phyloP scores from a whole-genome alignment of 176 grass and related monocot genomes.

The Oryza brachyantha region DNA sequence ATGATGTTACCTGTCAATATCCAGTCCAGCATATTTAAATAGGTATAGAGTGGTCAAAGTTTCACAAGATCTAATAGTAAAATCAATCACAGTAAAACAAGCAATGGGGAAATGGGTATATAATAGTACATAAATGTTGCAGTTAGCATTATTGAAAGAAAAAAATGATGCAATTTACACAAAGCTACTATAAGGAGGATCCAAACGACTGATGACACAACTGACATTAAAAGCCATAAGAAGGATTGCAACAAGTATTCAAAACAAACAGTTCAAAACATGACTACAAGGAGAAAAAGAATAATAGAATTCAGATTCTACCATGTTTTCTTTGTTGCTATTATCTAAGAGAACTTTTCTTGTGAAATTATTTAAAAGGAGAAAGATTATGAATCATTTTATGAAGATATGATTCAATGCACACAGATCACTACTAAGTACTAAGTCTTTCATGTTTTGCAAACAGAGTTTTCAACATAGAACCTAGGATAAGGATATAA shows the following conservation, averaged over 20 bases:
- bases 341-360: neutral
- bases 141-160: no score
- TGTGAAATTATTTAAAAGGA: constrained; percentile 1
- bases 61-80: constrained; percentile 38
- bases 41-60: constrained; percentile 83
- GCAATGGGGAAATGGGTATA: neutral
- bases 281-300: neutral
- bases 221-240: neutral
- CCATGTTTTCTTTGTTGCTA: neutral
- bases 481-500: constrained; percentile 79
- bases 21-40: constrained; percentile 98
- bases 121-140: neutral
- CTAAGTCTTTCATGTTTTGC: neutral
- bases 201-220: neutral
- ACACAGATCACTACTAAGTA: no score
- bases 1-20: constrained; percentile 82
- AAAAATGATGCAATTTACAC: neutral
- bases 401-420: no score
- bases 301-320: neutral
- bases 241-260: neutral
- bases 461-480: constrained; percentile 18
- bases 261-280: neutral
- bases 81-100: neutral
- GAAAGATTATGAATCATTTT: no score
- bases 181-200: neutral